Evolutionary conservation across 2,329 filamentous ascomycete genomes (phyloP), one percentile per base, ranked within the genome.

Genomic region (Penicillium sp.): DNA sequence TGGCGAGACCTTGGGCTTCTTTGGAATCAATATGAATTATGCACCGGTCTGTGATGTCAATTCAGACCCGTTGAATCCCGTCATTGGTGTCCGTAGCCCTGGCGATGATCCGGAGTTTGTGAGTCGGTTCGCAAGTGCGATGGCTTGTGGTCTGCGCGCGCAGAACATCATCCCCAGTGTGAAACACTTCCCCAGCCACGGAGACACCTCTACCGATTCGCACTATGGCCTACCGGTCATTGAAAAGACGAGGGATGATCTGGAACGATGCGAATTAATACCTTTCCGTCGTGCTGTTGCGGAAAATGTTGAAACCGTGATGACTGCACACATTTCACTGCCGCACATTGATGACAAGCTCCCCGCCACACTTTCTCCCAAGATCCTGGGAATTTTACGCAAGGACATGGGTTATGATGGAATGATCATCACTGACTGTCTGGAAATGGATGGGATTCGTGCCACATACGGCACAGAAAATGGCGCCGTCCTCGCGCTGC

Each of bases 11-110:
- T 47, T 74, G 40, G 59, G 52, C 11, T 58, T 62, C 20, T 67
- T 71, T 38, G 70, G 71, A 1, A 67, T 74, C 41, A 74, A 74
- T 43, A 73, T 72, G 68, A 71, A 74, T 46, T 74, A 73, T 54
- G 70, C 66, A 3, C 72, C 72, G 1, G 64, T 69, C 37, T 73
- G 70, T 22, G 70, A 74, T 46, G 63, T 73, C 28, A 73, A 73
- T 44, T 72, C 70, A 0, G 69, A 74, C 44, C 69, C 71, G 1
- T 58, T 68, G 35, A 74, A 74, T 40, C 70, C 68, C 1, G 69
- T 73, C 2, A 71, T 74, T 45, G 69, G 71, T 1, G 69, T 73
- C 3, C 62, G 71, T 18, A 73, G 71, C 26, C 64, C 67, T 4
- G 69, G 70, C 1, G 69, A 74, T 50, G 59, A 74, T 32, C 69